Percentiles rank a stretch among this genome's conserved stretches.
phyloP scores from a whole-genome alignment of 2,329 filamentous ascomycete genomes.

The Fusarium sp. region DNA sequence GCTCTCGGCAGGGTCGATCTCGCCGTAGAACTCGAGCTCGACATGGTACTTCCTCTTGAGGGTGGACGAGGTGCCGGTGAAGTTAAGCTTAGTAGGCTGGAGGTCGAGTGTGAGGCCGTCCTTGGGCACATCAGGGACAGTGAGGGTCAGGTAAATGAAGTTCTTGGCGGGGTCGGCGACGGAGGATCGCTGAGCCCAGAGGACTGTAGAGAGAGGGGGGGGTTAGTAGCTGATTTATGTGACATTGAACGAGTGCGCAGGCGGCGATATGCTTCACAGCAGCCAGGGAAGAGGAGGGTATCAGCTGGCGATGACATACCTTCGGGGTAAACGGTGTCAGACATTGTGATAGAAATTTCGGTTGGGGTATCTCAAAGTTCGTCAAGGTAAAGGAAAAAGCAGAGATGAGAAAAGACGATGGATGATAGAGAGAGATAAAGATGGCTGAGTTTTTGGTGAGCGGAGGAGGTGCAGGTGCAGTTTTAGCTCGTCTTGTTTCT shows the following conservation, averaged over 20 bases:
- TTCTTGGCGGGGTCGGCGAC: constrained; percentile 84
- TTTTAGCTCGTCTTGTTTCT: constrained; percentile 34
- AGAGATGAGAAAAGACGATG: constrained; percentile 34
- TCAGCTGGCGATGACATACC: constrained; percentile 49
- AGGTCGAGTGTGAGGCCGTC: constrained; percentile 84
- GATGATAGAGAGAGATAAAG: constrained; percentile 29
- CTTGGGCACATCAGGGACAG: constrained; percentile 83
- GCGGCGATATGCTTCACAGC: background rate
- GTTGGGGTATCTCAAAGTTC: constrained; percentile 44
- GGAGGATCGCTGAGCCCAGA: constrained; percentile 98
- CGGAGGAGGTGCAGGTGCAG: constrained; percentile 43
- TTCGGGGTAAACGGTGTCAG: constrained; percentile 50
- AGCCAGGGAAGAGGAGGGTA: constrained; percentile 12
- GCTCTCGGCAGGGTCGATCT: constrained; percentile 87
- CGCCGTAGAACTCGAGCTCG: constrained; percentile 86
- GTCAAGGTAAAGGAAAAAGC: constrained; percentile 20
- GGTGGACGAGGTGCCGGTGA: constrained; percentile 83
- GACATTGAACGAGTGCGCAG: constrained; percentile 4
- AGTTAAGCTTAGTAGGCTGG: constrained; percentile 79
- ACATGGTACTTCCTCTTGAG: constrained; percentile 90
- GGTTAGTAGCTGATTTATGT: constrained; percentile 15
- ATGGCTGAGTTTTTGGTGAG: constrained; percentile 45
- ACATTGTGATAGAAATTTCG: constrained; percentile 35
- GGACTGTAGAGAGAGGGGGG: constrained; percentile 67
- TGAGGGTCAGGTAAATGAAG: constrained; percentile 93